These are phyloP conservation scores for Neopestalotiopsis sp. DNA, from an alignment of 2,329 filamentous ascomycete genomes.

Conservation along the genomic window DNA sequence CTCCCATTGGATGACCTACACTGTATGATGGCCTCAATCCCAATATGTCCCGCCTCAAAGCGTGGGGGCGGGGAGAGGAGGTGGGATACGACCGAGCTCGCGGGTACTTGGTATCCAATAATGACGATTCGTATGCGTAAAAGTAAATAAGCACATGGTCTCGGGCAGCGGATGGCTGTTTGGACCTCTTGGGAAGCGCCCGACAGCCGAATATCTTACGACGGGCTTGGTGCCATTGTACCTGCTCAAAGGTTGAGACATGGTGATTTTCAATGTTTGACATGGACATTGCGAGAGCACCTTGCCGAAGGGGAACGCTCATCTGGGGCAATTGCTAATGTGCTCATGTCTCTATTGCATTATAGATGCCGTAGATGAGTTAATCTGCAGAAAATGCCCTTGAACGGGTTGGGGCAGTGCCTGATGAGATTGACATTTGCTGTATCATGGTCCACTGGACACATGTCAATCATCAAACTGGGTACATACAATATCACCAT, in stretches of 20 bases:
- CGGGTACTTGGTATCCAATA: background rate
- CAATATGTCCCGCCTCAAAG: constrained; percentile 3
- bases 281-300: background rate
- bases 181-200: background rate
- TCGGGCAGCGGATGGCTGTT: background rate
- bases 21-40: background rate
- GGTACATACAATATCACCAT: background rate
- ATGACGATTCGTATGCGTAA: background rate
- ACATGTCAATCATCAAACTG: background rate
- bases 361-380: background rate
- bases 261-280: background rate
- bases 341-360: no score
- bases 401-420: background rate
- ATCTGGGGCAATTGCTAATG: background rate
- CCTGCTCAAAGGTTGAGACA: background rate
- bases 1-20: constrained; percentile 12
- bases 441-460: background rate
- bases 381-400: background rate
- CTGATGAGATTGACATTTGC: background rate
- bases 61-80: constrained; percentile 13
- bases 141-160: background rate
- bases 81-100: background rate
- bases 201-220: background rate
- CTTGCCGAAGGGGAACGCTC: background rate
- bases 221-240: background rate